These are phyloP conservation scores for Exutisphaerella laricina DNA, from an alignment of 2,329 filamentous ascomycete genomes.

Conservation along the genomic window DNA sequence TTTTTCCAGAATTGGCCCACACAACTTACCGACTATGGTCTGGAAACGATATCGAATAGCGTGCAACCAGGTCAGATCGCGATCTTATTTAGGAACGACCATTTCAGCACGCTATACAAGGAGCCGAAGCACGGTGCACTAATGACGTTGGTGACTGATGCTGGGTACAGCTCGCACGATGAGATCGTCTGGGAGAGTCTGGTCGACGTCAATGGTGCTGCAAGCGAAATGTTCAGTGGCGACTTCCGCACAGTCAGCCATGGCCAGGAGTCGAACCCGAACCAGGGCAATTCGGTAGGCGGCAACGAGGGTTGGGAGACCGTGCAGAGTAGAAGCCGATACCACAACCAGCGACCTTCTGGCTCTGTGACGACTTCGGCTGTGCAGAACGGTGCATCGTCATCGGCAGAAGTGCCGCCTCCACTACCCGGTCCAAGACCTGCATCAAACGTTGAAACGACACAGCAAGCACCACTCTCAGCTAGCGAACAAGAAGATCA, in stretches of 20 bases:
- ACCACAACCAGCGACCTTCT: constrained; percentile 17
- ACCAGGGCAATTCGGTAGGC: constrained; percentile 22
- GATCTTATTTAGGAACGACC: constrained; percentile 94
- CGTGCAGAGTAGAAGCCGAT: constrained; percentile 40
- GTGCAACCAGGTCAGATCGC: constrained; percentile 73
- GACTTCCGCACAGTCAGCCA: constrained; percentile 83
- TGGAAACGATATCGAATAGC: constrained; percentile 65
- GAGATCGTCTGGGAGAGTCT: constrained; percentile 96
- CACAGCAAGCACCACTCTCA: constrained; percentile 13
- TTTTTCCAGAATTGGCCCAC: constrained; percentile 78
- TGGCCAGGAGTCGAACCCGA: constrained; percentile 31
- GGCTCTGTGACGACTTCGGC: background rate
- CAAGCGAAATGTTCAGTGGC: constrained; percentile 78
- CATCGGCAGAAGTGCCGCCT: constrained; percentile 18
- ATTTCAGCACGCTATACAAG: constrained; percentile 90
- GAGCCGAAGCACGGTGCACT: constrained; percentile 72
- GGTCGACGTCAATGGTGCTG: constrained; percentile 77
- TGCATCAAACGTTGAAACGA: constrained; percentile 5
- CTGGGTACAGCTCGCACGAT: constrained; percentile 78
- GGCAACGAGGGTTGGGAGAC: constrained; percentile 52
- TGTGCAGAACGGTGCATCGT: constrained; percentile 7
- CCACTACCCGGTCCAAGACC: constrained; percentile 26
- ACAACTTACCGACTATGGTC: constrained; percentile 76
- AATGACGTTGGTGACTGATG: constrained; percentile 83
- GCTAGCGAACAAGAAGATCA: constrained; percentile 73